phyloP scores from a whole-genome alignment of 257 asterid species.

The Lantana camara region DNA sequence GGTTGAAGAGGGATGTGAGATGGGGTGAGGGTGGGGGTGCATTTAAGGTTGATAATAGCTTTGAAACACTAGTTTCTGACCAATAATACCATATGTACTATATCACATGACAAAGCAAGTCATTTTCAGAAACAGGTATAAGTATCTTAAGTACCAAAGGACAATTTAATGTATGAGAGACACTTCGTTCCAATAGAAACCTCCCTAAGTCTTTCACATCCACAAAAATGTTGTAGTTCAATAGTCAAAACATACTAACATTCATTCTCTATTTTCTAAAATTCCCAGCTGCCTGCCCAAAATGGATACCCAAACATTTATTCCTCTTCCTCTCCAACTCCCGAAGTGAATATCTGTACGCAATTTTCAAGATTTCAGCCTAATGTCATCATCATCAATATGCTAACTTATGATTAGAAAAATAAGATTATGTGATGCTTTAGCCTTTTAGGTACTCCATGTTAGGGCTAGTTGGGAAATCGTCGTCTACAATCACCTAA shows the following conservation, averaged over 20 bases:
- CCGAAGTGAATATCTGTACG: conserved; percentile 13
- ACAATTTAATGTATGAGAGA: conserved; percentile 33
- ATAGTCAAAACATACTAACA: conserved; percentile 30
- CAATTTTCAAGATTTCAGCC: neutral
- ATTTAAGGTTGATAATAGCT: conserved; percentile 16
- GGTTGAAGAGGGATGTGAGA: neutral
- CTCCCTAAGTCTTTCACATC: conserved; percentile 30
- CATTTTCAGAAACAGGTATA: conserved; percentile 39
- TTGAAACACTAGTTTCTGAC: conserved; percentile 2
- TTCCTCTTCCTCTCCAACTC: conserved; percentile 25
- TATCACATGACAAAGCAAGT: conserved; percentile 39
- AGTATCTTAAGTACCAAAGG: conserved; percentile 36
- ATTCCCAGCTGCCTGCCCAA: conserved; percentile 32
- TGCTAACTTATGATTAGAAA: conserved; percentile 5
- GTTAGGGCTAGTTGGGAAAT: conserved; percentile 21
- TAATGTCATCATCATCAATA: conserved; percentile 1
- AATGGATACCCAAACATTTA: conserved; percentile 31
- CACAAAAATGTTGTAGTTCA: conserved; percentile 37
- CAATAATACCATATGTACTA: conserved; percentile 18
- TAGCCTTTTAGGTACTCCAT: conserved; percentile 18
- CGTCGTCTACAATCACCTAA: conserved; percentile 30
- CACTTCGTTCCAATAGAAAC: conserved; percentile 22
- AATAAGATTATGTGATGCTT: conserved; percentile 10
- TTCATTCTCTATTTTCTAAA: conserved; percentile 24
- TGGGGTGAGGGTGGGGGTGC: neutral